Evolutionary conservation across 2,329 filamentous ascomycete genomes (phyloP).

Genomic region (Aureobasidium uvarum): DNA sequence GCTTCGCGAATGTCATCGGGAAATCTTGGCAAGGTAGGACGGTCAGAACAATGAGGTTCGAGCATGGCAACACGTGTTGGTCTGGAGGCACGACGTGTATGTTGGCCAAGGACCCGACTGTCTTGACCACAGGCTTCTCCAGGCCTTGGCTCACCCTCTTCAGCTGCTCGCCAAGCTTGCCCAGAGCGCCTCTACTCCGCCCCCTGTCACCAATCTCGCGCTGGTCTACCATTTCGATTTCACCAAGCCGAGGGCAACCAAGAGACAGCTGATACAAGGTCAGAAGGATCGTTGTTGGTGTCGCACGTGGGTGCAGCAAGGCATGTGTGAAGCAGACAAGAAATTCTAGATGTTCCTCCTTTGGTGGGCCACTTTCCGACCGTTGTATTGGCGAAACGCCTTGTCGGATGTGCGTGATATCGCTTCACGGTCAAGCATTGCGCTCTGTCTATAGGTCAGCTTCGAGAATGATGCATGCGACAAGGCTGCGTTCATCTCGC

Average conservation of each 20-base stretch:
- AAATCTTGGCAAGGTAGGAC: background rate
- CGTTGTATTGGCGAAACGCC: conserved; percentile 10
- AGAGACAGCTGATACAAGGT: conserved; percentile 12
- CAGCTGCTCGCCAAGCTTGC: conserved; percentile 7
- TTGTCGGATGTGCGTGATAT: background rate
- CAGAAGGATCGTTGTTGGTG: background rate
- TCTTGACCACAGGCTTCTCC: conserved; percentile 8
- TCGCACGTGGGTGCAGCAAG: conserved; percentile 5
- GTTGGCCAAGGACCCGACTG: background rate
- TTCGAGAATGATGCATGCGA: background rate
- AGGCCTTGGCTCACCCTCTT: conserved; percentile 6
- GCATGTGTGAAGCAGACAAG: background rate
- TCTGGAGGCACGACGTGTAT: background rate
- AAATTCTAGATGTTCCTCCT: conserved; percentile 7
- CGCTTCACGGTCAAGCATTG: background rate
- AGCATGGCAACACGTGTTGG: conserved; percentile 19
- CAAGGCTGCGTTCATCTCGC: background rate
- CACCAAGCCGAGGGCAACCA: background rate
- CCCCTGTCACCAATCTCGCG: conserved; percentile 1
- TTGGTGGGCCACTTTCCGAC: background rate
- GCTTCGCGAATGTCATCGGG: conserved; percentile 19
- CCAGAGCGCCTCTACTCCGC: conserved; percentile 12
- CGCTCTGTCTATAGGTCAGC: background rate
- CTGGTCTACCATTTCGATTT: background rate
- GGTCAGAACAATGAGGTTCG: conserved; percentile 20